Percentiles rank a stretch among this genome's conserved stretches.
phyloP scores from a whole-genome alignment of 305 asterid genomes.

The Fraxinus albicans region DNA sequence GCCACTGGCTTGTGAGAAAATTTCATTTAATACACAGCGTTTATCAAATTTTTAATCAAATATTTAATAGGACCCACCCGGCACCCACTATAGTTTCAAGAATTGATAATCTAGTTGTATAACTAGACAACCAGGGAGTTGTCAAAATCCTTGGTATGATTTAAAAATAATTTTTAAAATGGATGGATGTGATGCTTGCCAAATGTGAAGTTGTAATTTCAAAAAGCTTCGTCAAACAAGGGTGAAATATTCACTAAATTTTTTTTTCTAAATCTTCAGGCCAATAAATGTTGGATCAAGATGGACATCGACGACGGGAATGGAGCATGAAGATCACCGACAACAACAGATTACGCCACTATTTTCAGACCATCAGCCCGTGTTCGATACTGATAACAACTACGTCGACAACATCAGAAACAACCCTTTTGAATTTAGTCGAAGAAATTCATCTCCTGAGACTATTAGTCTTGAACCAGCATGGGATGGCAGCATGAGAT shows the following conservation, averaged over 20 bases:
- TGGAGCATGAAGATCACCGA: slow-evolving; percentile 31
- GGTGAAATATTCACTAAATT: neutral
- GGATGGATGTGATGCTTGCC: too few species aligned
- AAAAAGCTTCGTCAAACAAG: neutral
- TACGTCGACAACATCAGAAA: slow-evolving; percentile 18
- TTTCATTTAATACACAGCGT: neutral
- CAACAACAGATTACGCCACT: slow-evolving; percentile 21
- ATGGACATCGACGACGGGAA: slow-evolving; percentile 35
- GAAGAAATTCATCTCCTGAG: slow-evolving; percentile 35
- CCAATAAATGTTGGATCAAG: slow-evolving; percentile 53
- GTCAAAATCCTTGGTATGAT: too few species aligned
- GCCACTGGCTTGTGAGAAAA: neutral
- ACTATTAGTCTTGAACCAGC: slow-evolving; percentile 22
- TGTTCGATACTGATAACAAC: slow-evolving; percentile 7
- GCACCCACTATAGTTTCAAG: neutral
- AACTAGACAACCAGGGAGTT: too few species aligned
- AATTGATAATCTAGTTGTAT: too few species aligned
- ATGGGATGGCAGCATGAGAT: slow-evolving; percentile 21
- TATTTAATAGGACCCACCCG: neutral
- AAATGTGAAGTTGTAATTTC: neutral
- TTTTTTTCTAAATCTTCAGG: slow-evolving; percentile 31
- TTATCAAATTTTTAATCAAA: too few species aligned
- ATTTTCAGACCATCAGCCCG: slow-evolving; percentile 10
- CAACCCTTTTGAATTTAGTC: slow-evolving; percentile 17
- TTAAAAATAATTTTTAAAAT: too few species aligned